Percentiles rank a stretch among this genome's conserved stretches.
These are phyloP conservation scores for Mesembryanthemum crystallinum DNA, from an alignment of 148 eudicot species.

Conservation along the genomic window DNA sequence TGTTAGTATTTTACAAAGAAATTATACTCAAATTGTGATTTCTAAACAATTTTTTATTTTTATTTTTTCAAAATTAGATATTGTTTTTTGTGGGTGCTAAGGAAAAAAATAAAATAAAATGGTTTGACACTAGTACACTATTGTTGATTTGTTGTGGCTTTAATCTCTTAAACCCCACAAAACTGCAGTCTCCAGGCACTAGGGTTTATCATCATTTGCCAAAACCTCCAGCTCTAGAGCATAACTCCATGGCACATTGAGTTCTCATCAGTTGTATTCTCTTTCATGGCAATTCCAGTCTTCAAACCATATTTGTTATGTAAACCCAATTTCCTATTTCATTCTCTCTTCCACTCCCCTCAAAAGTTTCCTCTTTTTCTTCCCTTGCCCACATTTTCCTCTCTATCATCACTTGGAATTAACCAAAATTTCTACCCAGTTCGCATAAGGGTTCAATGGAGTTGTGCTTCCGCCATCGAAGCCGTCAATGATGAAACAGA, in stretches of 20 bases:
- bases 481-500: constrained; percentile 18
- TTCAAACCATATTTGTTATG: neutral
- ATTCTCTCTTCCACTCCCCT: constrained; percentile 25
- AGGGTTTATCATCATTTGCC: constrained; percentile 24
- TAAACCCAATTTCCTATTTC: constrained; percentile 27
- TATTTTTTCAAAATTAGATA: no score
- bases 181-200: neutral
- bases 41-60: no score
- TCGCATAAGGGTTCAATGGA: constrained; percentile 18
- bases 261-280: neutral
- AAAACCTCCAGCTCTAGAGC: neutral
- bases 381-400: neutral
- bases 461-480: constrained; percentile 20
- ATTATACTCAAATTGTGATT: no score
- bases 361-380: constrained; percentile 27
- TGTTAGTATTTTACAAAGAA: no score
- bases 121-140: no score
- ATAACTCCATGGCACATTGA: constrained; percentile 10
- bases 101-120: no score
- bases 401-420: neutral
- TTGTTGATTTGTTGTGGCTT: no score
- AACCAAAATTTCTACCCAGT: neutral
- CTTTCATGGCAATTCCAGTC: constrained; percentile 39
- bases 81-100: no score
- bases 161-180: constrained; percentile 20